Evolutionary conservation across 1,139 yeast species (phyloP).

Genomic region (Yamadazyma pseudoaaseri): DNA sequence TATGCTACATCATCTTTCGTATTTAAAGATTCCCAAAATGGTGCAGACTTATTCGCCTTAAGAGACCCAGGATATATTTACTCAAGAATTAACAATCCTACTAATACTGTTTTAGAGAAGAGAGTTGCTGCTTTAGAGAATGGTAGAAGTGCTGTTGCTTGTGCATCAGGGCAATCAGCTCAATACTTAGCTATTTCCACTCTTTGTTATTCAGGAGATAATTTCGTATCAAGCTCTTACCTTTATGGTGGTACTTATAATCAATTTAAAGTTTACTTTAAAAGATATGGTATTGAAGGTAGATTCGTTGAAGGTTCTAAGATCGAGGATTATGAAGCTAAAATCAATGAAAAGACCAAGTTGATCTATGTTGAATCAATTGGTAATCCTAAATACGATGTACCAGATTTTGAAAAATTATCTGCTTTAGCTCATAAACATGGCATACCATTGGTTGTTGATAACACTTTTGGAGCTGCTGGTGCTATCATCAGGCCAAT

Average conservation of each 20-base stretch:
- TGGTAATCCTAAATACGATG: conserved; percentile 91
- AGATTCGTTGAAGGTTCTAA: conserved; percentile 80
- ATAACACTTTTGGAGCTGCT: conserved; percentile 97
- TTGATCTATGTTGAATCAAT: conserved; percentile 88
- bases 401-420: conserved; percentile 85
- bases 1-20: conserved; percentile 85
- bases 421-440: conserved; percentile 78
- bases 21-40: conserved; percentile 85
- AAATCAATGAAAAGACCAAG: conserved; percentile 81
- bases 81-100: conserved; percentile 90
- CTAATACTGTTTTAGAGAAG: conserved; percentile 85
- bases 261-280: conserved; percentile 89
- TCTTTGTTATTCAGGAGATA: conserved; percentile 86
- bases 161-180: conserved; percentile 94
- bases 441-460: conserved; percentile 91
- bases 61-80: conserved; percentile 82
- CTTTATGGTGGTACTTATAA: conserved; percentile 96
- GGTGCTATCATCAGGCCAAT: conserved; percentile 85
- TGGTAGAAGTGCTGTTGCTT: conserved; percentile 90
- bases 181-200: conserved; percentile 83
- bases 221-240: conserved; percentile 82
- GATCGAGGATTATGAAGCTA: conserved; percentile 65
- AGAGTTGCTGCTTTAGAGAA: conserved; percentile 91
- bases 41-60: conserved; percentile 85
- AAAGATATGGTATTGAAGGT: conserved; percentile 80